These are phyloP conservation scores for Boletus rex-veris DNA, from an alignment of 768 basidiomycete genomes.

Conservation along the genomic window DNA sequence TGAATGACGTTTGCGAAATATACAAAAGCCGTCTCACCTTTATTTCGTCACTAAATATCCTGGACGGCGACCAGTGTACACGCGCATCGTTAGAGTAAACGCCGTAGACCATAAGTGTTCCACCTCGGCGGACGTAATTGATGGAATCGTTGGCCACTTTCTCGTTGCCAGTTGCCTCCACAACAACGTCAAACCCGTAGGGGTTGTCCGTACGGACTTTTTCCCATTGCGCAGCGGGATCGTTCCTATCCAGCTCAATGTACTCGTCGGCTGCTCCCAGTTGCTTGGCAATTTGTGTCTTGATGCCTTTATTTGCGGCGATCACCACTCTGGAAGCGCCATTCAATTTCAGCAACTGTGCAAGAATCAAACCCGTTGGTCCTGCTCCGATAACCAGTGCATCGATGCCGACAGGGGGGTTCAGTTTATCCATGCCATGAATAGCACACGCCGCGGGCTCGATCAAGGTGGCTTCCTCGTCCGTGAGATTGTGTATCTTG, in stretches of 20 bases:
- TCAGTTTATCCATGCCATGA: slow-evolving; percentile 83
- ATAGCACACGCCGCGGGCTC: slow-evolving; percentile 88
- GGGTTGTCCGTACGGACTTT: slow-evolving; percentile 72
- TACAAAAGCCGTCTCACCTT: slow-evolving; percentile 30
- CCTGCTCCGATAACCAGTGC: slow-evolving; percentile 82
- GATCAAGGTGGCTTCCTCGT: slow-evolving; percentile 79
- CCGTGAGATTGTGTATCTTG: slow-evolving; percentile 78
- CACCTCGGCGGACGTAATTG: slow-evolving; percentile 78
- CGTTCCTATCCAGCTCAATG: slow-evolving; percentile 69
- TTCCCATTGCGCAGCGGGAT: slow-evolving; percentile 71
- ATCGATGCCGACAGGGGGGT: slow-evolving; percentile 72
- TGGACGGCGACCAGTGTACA: slow-evolving; percentile 78
- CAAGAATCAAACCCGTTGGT: slow-evolving; percentile 80
- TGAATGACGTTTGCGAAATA: neutral
- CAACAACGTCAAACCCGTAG: slow-evolving; percentile 81
- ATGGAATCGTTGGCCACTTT: slow-evolving; percentile 77
- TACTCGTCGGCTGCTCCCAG: slow-evolving; percentile 79
- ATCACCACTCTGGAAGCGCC: slow-evolving; percentile 76
- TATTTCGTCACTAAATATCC: slow-evolving; percentile 60
- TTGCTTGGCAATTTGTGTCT: slow-evolving; percentile 77
- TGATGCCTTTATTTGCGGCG: slow-evolving; percentile 82
- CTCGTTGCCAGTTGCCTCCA: slow-evolving; percentile 74
- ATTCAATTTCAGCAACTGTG: slow-evolving; percentile 81
- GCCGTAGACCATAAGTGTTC: slow-evolving; percentile 80
- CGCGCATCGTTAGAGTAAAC: slow-evolving; percentile 79